Conservation (phyloP, 1,284 basidiomycete genomes). For the Leccinum insolens region DNA sequence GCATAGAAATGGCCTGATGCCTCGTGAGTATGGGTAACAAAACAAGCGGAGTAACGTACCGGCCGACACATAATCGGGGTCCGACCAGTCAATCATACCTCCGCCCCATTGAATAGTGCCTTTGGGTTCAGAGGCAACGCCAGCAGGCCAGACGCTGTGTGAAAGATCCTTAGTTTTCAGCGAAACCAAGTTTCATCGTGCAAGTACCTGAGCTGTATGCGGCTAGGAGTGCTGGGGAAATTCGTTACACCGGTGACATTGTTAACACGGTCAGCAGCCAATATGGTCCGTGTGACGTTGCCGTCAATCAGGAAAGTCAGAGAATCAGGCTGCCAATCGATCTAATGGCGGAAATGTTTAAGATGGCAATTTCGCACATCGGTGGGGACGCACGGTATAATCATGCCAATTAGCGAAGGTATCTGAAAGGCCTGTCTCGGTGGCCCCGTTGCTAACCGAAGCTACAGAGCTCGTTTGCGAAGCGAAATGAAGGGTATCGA, state of each 20-base stretch:
- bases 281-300: constrained; percentile 66
- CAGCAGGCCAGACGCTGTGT: constrained; percentile 77
- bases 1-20: constrained; percentile 59
- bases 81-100: constrained; percentile 74
- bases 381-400: constrained; percentile 57
- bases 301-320: constrained; percentile 75
- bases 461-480: constrained; percentile 30
- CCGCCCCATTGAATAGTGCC: constrained; percentile 81
- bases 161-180: constrained; percentile 5
- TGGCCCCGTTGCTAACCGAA: constrained; percentile 47
- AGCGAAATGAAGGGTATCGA: background rate
- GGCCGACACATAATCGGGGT: constrained; percentile 71
- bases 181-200: background rate
- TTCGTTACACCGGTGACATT: constrained; percentile 49
- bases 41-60: constrained; percentile 34
- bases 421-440: constrained; percentile 53
- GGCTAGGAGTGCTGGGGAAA: constrained; percentile 77
- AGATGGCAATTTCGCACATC: background rate
- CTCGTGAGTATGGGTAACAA: constrained; percentile 4
- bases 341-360: constrained; percentile 39
- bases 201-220: constrained; percentile 71
- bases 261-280: constrained; percentile 59
- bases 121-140: constrained; percentile 55
- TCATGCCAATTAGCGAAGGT: constrained; percentile 75
- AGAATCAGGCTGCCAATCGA: constrained; percentile 76